These are phyloP conservation scores for Chlamydomonas incerta DNA, from an alignment of 139 green algal genomes.

Conservation along the genomic window DNA sequence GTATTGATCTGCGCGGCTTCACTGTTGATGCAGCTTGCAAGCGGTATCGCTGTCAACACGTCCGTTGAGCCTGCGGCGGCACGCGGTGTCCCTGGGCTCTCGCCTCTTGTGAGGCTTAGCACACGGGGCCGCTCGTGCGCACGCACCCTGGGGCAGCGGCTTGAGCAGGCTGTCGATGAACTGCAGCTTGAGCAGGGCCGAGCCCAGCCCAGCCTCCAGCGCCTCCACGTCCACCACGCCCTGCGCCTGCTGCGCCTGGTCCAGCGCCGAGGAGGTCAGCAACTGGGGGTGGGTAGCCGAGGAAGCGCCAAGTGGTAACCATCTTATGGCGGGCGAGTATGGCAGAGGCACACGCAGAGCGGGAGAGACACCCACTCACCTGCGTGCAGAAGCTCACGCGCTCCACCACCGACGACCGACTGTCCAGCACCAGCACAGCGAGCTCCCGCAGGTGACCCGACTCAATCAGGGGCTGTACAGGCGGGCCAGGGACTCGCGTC, in stretches of 20 bases:
- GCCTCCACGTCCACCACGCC: slow-evolving; percentile 30
- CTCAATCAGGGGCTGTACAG: slow-evolving; percentile 16
- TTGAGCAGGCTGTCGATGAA: slow-evolving; percentile 55
- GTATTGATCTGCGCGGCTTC: too few species aligned
- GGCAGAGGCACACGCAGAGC: too few species aligned
- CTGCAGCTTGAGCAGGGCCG: slow-evolving; percentile 57
- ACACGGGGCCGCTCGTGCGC: not conserved
- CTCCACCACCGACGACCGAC: slow-evolving; percentile 17
- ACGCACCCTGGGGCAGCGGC: slow-evolving; percentile 49
- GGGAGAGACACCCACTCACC: too few species aligned
- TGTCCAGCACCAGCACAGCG: slow-evolving; percentile 47
- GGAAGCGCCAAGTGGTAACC: too few species aligned
- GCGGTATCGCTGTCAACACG: too few species aligned
- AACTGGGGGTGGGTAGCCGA: too few species aligned
- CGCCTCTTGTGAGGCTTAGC: too few species aligned
- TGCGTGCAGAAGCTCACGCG: slow-evolving; percentile 57
- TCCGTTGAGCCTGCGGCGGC: too few species aligned
- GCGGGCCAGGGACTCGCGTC: too few species aligned
- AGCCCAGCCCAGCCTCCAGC: slow-evolving; percentile 45
- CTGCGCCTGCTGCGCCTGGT: not conserved
- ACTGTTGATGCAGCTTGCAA: too few species aligned
- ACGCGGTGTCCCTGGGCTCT: too few species aligned
- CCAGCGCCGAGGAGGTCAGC: not conserved
- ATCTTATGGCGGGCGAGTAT: too few species aligned
- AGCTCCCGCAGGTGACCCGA: slow-evolving; percentile 69